Base-by-base conservation (phyloP, 1,139 yeast species). In the Protomyces lactucae-debilis region DNA sequence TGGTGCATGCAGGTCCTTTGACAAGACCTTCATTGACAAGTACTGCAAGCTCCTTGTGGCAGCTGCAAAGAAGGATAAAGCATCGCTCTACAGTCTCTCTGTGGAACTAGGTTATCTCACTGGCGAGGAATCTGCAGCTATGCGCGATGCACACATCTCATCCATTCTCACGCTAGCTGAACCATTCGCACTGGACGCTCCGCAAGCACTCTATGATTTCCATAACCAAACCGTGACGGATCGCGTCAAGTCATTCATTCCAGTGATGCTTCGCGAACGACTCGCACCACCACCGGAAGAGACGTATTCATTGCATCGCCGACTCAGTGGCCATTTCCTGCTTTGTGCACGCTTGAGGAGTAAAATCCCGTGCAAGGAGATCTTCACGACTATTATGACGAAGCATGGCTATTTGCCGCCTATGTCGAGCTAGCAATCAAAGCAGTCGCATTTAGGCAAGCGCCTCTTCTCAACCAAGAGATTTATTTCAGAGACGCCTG, bases 251-350 rank as follows among this genome's bases (percentile, higher is more conserved):
- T 86, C 82, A 1, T 90, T 91, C 71, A 88, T 93, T 70, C 85
- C 91, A 2, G 78, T 91, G 60, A 92, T 93, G 99, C 81, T 93
- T 69, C 83, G 86, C 68, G 97, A 95, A 75, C 83, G 99, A 70
- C 79, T 93, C 68, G 84, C 97, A 3, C 98, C 99, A 3, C 99
- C 99, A 3, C 99, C 99, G 2, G 98, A 93, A 74, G 99, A 93
- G 75, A 93, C 99, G 0, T 93, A 93, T 74, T 88, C 96, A 8
- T 79, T 95, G 71, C 99, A 93, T 75, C 82, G 99, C 72, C 93
- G 95, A 73, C 84, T 93, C 73, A 88, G 96, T 73, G 99, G 99
- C 10, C 96, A 95, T 0, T 95, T 88, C 73, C 79, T 93, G 69
- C 80, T 93, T 65, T 93, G 99, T 77, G 88, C 98, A 3, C 83